Evolutionary conservation across 164 flowering plant species (phyloP).

Genomic region (Kalanchoe fedtschenkoi): DNA sequence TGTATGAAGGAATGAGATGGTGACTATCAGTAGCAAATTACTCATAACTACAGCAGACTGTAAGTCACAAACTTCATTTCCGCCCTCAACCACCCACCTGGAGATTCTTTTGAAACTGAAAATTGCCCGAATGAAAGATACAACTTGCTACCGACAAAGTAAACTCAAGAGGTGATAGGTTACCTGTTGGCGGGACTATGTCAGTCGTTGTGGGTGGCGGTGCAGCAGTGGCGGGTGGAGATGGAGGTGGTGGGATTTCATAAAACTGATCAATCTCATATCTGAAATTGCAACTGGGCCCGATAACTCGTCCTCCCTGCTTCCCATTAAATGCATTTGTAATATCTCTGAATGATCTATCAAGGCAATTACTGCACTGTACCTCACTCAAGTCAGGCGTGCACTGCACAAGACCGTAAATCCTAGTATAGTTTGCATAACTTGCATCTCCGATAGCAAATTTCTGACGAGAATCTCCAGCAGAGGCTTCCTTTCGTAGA

Average conservation of each 20-base stretch:
- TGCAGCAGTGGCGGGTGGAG: not conserved
- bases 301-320: conserved; percentile 8
- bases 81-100: too few species aligned
- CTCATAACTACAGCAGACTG: too few species aligned
- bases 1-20: too few species aligned
- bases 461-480: conserved; percentile 7
- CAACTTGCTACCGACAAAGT: too few species aligned
- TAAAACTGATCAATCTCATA: conserved; percentile 11
- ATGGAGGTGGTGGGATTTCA: not conserved
- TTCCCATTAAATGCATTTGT: not conserved
- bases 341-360: not conserved
- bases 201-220: too few species aligned
- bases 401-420: conserved; percentile 26
- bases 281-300: conserved; percentile 18
- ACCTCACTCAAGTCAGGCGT: conserved; percentile 20
- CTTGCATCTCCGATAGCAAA: not conserved
- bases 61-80: too few species aligned
- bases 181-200: not conserved
- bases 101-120: too few species aligned
- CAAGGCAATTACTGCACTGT: conserved; percentile 16
- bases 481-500: conserved; percentile 7
- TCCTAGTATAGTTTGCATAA: not conserved
- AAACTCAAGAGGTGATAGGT: not conserved
- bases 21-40: too few species aligned
- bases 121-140: too few species aligned